Conservation (phyloP, 1,139 yeast species). For the Yamadazyma jaroonii region DNA sequence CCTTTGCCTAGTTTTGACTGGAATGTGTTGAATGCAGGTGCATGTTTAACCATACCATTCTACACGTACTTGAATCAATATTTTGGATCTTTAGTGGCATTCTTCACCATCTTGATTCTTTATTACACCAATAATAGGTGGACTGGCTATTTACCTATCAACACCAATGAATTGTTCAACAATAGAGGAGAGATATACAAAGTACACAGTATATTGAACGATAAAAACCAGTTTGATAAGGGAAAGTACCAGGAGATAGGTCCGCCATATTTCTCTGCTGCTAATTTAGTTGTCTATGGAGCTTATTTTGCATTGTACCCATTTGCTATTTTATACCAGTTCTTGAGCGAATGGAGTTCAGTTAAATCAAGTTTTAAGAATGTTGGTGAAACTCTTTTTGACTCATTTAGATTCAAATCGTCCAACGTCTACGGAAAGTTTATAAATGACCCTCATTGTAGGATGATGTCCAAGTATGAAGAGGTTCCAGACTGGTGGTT, state of each 20-base stretch:
- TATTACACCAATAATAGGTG: constrained; percentile 40
- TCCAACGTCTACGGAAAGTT: constrained; percentile 49
- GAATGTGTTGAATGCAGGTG: constrained; percentile 39
- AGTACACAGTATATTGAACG: constrained; percentile 32
- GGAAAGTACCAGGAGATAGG: constrained; percentile 31
- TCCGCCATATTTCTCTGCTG: constrained; percentile 45
- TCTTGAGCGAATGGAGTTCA: constrained; percentile 43
- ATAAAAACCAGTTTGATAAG: constrained; percentile 29
- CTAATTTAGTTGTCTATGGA: constrained; percentile 40
- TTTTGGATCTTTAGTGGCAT: constrained; percentile 33
- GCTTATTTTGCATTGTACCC: constrained; percentile 43
- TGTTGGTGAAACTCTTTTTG: constrained; percentile 31
- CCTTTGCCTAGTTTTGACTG: constrained; percentile 47
- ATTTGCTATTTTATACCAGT: constrained; percentile 39
- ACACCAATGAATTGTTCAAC: constrained; percentile 35
- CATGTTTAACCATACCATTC: constrained; percentile 42
- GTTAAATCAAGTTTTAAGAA: constrained; percentile 39
- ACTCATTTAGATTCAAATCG: constrained; percentile 28
- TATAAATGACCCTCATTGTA: constrained; percentile 53
- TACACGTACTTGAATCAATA: constrained; percentile 37
- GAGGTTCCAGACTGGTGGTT: constrained; percentile 70
- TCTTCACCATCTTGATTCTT: constrained; percentile 26
- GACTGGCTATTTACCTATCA: constrained; percentile 41
- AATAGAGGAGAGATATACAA: constrained; percentile 33
- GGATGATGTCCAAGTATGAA: constrained; percentile 50